Percentiles rank a stretch among this genome's conserved stretches.
Evolutionary conservation across 2,329 filamentous ascomycete genomes (phyloP).

Genomic region (Aphanoascus verrucosus): DNA sequence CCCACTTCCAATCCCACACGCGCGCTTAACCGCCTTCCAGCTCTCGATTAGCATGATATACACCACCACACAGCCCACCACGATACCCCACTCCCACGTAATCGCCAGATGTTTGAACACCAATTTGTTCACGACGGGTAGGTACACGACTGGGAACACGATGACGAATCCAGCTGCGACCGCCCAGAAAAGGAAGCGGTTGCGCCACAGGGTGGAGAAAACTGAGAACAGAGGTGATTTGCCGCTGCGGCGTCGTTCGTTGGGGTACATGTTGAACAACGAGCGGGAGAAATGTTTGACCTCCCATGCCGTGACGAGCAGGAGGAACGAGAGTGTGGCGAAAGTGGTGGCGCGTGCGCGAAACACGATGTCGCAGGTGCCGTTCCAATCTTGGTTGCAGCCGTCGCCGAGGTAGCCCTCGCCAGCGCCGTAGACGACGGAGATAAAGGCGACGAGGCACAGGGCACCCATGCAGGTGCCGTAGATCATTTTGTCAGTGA

Average conservation of each 20-base stretch:
- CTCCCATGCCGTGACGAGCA: constrained; percentile 68
- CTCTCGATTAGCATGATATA: constrained; percentile 54
- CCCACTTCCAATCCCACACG: constrained; percentile 27
- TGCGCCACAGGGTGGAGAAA: constrained; percentile 55
- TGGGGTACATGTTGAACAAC: constrained; percentile 54
- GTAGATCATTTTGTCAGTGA: constrained; percentile 35
- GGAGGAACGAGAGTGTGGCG: constrained; percentile 62
- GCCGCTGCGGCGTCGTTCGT: constrained; percentile 45
- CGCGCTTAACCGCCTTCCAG: constrained; percentile 56
- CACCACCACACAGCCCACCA: constrained; percentile 47
- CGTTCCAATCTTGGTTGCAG: constrained; percentile 44
- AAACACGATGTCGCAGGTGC: constrained; percentile 47
- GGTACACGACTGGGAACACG: constrained; percentile 52
- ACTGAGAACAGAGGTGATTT: constrained; percentile 55
- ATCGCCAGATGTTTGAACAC: constrained; percentile 58
- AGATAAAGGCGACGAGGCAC: constrained; percentile 31
- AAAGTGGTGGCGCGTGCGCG: constrained; percentile 64
- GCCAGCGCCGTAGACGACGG: constrained; percentile 30
- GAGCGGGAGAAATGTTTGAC: constrained; percentile 63
- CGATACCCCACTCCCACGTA: constrained; percentile 58
- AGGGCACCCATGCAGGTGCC: constrained; percentile 39
- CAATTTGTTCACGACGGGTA: constrained; percentile 52
- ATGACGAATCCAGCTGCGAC: constrained; percentile 47
- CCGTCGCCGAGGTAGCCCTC: constrained; percentile 41
- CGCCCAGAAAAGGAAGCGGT: constrained; percentile 60